Base-by-base conservation (phyloP, 768 basidiomycete genomes). In the Amanita jacksonii region DNA sequence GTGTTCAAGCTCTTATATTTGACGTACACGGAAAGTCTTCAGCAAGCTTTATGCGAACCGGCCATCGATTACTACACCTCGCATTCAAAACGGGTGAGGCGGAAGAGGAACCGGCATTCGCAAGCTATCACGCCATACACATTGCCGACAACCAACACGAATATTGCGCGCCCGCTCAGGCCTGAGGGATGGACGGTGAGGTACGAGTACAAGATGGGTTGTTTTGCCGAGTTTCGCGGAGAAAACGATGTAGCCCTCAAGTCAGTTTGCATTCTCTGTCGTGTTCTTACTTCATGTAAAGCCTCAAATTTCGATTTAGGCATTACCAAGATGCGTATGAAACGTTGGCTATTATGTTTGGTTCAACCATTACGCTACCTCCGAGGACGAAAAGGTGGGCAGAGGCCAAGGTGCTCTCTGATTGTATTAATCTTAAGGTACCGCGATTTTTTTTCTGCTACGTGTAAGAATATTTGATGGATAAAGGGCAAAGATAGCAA, bases 361-460 rank as follows among this genome's bases (percentile, higher is more conserved):
- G 81, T 2, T 90, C 89, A 5, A 85, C 84, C 1, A 79, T 80
- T 4, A 84, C 87, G 39, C 65, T 96, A 6, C 88, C 87, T 1
- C 91, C 92, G 4, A 77, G 94, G 7, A 97, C 92, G 1, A 99
- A 98, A 58, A 74, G 94, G 23, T 98, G 94, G 94, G 92, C 93
- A 12, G 96, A 99, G 61, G 94, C 94, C 3, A 96, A 93, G 60
- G 96, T 98, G 1, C 72, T 98, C 2, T 91, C 89, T 0, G 96
- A 99, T 57, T 87, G 89, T 51, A 81, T 97, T 49, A 87, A 82
- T 47, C 69, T 96, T 57, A 93, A 96, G 69, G 92, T 88, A 49
- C 45, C 63, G 48, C 8, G 5, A 22, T 13, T 6, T 12, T 32
- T 12, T 18, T 42, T 8, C 45, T 4, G 13, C 10, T 12, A 34